Base-by-base conservation (phyloP, 2,329 filamentous ascomycete species). In the Cercospora zeina region DNA sequence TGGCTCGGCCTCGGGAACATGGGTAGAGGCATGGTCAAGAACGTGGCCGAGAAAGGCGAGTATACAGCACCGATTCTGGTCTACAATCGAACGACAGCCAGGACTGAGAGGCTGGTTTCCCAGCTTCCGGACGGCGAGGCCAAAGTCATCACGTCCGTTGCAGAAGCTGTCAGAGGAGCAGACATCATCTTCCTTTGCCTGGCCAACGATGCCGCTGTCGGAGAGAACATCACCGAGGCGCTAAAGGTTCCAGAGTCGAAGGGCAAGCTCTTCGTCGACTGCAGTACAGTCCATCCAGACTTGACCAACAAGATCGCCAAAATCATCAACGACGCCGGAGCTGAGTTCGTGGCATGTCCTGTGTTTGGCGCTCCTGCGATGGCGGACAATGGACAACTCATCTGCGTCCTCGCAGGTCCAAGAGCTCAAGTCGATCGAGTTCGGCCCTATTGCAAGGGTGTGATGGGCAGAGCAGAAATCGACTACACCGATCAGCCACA, bases 1-100 rank as follows among this genome's bases (percentile, higher is more conserved):
- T 96, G 87, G 86, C 86, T 96, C 59, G 91, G 92, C 61, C 83
- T 96, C 55, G 91, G 91, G 57, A 96, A 96, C 75, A 96, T 96
- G 86, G 92, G 91, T 89, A 79, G 68, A 49, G 91, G 88, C 66
- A 96, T 96, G 90, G 85, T 82, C 77, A 89, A 88, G 76, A 96
- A 96, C 74, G 80, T 97, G 37, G 87, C 89, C 9, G 83, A 88
- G 71, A 96, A 96, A 74, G 91, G 86, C 31, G 80, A 84, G 33
- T 84, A 93, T 30, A 81, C 86, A 27, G 82, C 85, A 30, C 89
- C 92, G 0, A 78, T 96, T 13, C 82, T 93, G 61, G 76, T 96
- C 64, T 93, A 87, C 80, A 96, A 96, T 78, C 89, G 91, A 61
- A 93, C 90, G 10, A 79, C 78, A 59, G 79, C 87, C 69, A 85